Evolutionary conservation across 352 stramenopile genomes (phyloP), one percentile per base, ranked within the genome.

Genomic region (Globisporangium rhizosaccharum): DNA sequence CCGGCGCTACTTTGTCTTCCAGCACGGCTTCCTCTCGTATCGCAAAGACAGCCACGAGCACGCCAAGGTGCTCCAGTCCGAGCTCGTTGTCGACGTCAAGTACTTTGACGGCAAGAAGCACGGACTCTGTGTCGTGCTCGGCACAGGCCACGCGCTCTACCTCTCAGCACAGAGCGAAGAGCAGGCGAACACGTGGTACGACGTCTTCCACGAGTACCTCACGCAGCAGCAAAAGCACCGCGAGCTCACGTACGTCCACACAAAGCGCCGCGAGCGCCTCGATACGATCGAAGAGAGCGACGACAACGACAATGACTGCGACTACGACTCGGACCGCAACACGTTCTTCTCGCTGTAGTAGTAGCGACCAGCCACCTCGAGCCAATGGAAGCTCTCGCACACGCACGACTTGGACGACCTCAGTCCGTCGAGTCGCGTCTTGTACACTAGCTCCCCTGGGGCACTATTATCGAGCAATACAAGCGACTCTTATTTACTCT

Each of bases 1-100:
- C 44, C 79, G 74, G 37, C 79, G 82, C 49, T 92, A 87, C 66
- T 92, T 92, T 57, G 76, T 89, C 28, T 87, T 92, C 65, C 78
- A 82, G 46, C 68, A 88, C 46, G 79, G 79, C 44, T 76, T 61
- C 52, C 49, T 89, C 25, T 74, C 66, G 28, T 89, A 87, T 66
- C 75, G 77, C 56, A 87, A 86, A 67, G 69, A 89, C 58, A 69
- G 68, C 45, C 73, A 72, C 56, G 73, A 85, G 39, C 67, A 57
- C 47, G 67, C 77, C 51, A 83, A 73, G 50, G 65, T 85, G 14
- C 63, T 86, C 10, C 63, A 70, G 33, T 74, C 61, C 25, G 77
- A 89, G 53, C 59, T 74, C 26, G 68, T 89, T 33, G 47, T 75
- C 3, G 68, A 87, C 56, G 73, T 83, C 25, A 70, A 75, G 51